Evolutionary conservation across 2,329 filamentous ascomycete species (phyloP).

Genomic region (Ustulina deusta): DNA sequence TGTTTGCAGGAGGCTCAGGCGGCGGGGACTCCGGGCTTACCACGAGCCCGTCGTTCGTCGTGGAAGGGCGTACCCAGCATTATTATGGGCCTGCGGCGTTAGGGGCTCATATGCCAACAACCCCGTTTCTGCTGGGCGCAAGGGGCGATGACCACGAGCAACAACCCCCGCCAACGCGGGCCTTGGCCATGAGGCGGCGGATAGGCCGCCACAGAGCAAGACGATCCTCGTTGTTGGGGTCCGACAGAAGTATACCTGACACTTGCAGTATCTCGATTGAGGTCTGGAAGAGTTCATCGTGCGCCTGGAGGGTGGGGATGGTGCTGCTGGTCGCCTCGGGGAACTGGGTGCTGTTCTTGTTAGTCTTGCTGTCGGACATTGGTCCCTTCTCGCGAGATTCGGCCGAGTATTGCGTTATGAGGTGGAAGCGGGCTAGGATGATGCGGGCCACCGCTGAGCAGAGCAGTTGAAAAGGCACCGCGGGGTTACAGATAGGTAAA

Average conservation of each 20-base stretch:
- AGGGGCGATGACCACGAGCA: neutral
- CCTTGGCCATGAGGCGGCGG: conserved; percentile 37
- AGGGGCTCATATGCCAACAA: neutral
- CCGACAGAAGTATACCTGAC: conserved; percentile 8
- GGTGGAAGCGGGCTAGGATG: conserved; percentile 14
- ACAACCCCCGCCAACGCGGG: neutral
- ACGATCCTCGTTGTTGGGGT: conserved; percentile 26
- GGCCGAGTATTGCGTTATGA: conserved; percentile 16
- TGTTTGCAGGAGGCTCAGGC: neutral
- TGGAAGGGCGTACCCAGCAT: neutral
- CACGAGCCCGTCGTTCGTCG: neutral
- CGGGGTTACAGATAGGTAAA: conserved; percentile 11
- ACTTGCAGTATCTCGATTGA: conserved; percentile 13
- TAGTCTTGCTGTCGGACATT: neutral
- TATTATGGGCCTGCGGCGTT: neutral
- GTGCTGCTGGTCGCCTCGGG: neutral
- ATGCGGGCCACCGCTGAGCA: conserved; percentile 15
- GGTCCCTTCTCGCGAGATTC: conserved; percentile 3
- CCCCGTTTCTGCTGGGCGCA: neutral
- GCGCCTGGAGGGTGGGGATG: neutral
- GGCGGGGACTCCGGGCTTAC: neutral
- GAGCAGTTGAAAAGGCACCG: conserved; percentile 18
- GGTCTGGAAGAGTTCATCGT: conserved; percentile 9
- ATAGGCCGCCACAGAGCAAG: conserved; percentile 31
- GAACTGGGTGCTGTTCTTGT: neutral